These are phyloP conservation scores for Copromyces sp. DNA, from an alignment of 495 filamentous ascomycete species.

Conservation along the genomic window DNA sequence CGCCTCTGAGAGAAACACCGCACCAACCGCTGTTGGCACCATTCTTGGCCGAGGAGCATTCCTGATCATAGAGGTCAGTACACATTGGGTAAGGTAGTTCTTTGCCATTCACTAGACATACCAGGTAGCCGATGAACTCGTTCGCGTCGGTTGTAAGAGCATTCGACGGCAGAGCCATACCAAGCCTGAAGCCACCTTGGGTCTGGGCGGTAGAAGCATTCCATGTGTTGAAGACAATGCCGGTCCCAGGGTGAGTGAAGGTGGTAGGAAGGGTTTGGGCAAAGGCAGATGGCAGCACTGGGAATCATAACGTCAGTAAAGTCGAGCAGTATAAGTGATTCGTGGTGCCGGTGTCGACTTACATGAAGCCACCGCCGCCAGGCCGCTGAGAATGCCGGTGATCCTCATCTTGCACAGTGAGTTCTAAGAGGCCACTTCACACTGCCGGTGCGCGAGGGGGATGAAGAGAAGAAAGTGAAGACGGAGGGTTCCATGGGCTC, in stretches of 20 bases:
- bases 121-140: constrained; percentile 51
- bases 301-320: background rate
- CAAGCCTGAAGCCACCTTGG: constrained; percentile 39
- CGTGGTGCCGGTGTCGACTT: constrained; percentile 4
- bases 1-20: constrained; percentile 43
- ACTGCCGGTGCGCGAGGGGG: constrained; percentile 4
- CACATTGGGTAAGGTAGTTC: background rate
- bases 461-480: background rate
- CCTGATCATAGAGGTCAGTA: constrained; percentile 12
- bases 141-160: constrained; percentile 39
- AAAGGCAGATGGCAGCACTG: constrained; percentile 18
- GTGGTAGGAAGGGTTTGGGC: constrained; percentile 17
- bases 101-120: constrained; percentile 19
- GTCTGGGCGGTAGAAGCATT: constrained; percentile 14
- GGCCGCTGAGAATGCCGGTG: constrained; percentile 15
- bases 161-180: constrained; percentile 44
- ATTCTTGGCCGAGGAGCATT: constrained; percentile 20
- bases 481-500: constrained; percentile 4
- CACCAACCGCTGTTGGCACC: constrained; percentile 39
- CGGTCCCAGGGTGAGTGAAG: constrained; percentile 34
- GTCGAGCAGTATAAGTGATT: background rate
- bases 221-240: constrained; percentile 39
- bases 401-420: constrained; percentile 16
- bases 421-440: constrained; percentile 2
- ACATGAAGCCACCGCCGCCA: constrained; percentile 20